phyloP scores from a whole-genome alignment of 306 rosid species.

The Fragaria iinumae region DNA sequence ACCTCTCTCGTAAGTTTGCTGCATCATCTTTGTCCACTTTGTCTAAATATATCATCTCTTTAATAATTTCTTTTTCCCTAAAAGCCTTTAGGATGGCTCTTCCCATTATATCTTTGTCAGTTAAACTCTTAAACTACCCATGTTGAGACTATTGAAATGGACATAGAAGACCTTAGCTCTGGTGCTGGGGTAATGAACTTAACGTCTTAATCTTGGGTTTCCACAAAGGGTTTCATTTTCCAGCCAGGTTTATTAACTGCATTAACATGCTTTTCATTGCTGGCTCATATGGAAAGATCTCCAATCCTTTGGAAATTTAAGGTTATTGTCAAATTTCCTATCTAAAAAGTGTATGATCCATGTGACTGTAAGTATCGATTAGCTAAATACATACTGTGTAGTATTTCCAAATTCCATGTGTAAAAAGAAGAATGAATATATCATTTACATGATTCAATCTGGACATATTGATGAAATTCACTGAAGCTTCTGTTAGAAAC shows the following conservation, averaged over 20 bases:
- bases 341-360: background rate
- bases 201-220: background rate
- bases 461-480: background rate
- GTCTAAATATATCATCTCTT: background rate
- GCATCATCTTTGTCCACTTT: background rate
- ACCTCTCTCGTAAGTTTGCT: background rate
- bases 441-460: background rate
- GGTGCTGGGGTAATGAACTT: background rate
- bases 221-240: background rate
- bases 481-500: background rate
- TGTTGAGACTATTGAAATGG: background rate
- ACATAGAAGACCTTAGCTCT: background rate
- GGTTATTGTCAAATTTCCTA: background rate
- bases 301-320: background rate
- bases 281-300: background rate
- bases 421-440: background rate
- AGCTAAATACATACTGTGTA: background rate
- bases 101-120: background rate
- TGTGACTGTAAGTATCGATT: background rate
- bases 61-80: too few species aligned
- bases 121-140: background rate
- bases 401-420: background rate
- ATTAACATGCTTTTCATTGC: background rate
- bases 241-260: background rate
- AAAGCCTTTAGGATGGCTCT: background rate